These are phyloP conservation scores for Apiospora phragmitis DNA, from an alignment of 2,329 filamentous ascomycete genomes.

Conservation along the genomic window DNA sequence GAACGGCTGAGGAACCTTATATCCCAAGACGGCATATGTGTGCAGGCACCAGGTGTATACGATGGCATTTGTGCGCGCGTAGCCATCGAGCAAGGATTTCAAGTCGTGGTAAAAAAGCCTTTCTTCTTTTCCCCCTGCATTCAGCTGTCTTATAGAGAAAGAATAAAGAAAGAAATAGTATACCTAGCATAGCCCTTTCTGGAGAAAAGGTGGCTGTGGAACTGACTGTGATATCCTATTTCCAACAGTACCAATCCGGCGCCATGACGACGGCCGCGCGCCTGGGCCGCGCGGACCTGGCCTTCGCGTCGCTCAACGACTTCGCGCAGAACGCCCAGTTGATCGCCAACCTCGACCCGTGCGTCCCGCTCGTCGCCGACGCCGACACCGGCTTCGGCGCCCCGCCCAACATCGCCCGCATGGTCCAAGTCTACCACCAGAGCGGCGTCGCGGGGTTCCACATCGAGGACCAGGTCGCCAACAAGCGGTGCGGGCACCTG, in stretches of 20 bases:
- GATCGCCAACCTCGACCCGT: constrained; percentile 59
- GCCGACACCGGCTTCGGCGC: constrained; percentile 60
- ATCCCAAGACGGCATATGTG: constrained; percentile 11
- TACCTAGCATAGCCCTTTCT: background rate
- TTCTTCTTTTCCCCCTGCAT: background rate
- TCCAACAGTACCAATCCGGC: constrained; percentile 12
- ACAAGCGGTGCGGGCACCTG: constrained; percentile 41
- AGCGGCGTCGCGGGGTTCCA: constrained; percentile 32
- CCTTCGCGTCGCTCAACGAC: constrained; percentile 60
- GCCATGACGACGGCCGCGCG: constrained; percentile 46
- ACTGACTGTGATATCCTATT: background rate
- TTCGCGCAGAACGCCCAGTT: constrained; percentile 65
- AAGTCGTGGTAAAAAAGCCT: background rate
- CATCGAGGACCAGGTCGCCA: constrained; percentile 37
- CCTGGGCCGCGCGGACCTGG: constrained; percentile 64
- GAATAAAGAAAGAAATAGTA: background rate
- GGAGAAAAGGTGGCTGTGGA: background rate
- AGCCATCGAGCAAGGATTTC: constrained; percentile 14
- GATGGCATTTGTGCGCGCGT: constrained; percentile 15
- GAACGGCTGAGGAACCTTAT: constrained; percentile 11
- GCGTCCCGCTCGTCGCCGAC: constrained; percentile 60
- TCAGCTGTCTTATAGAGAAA: background rate
- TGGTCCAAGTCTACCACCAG: constrained; percentile 34
- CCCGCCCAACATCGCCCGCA: constrained; percentile 53
- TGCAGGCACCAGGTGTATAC: constrained; percentile 15